These are phyloP conservation scores for Phlebiopsis gigantea DNA, from an alignment of 768 basidiomycete species.

Conservation along the genomic window DNA sequence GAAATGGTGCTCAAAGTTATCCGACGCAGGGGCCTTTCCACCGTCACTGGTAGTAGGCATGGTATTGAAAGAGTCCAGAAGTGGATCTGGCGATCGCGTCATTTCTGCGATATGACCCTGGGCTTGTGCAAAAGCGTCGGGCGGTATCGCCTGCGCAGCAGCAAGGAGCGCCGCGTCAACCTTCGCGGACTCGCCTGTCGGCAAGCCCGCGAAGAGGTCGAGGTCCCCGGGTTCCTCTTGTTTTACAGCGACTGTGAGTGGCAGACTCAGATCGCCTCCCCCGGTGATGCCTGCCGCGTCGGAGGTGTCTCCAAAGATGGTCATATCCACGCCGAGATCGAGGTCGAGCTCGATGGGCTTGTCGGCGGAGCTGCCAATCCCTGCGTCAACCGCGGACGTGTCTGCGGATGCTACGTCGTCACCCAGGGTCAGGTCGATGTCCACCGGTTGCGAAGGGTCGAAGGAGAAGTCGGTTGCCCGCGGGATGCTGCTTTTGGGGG, in stretches of 20 bases:
- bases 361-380: conserved; percentile 61
- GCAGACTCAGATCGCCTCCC: neutral
- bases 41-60: neutral
- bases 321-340: conserved; percentile 52
- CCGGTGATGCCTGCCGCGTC: neutral
- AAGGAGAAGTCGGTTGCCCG: conserved; percentile 52
- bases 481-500: conserved; percentile 71
- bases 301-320: conserved; percentile 27
- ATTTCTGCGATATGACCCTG: neutral
- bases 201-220: conserved; percentile 8
- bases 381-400: conserved; percentile 23
- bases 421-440: conserved; percentile 59
- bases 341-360: conserved; percentile 80
- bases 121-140: neutral
- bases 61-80: neutral
- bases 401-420: conserved; percentile 19
- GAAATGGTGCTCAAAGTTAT: neutral
- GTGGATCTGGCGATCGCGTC: neutral
- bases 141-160: neutral
- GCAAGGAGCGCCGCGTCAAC: neutral
- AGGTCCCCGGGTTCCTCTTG: conserved; percentile 11
- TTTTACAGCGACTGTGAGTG: conserved; percentile 2
- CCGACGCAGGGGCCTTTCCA: neutral
- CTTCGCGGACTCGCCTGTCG: neutral
- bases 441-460: conserved; percentile 41